Conservation (phyloP, 129 eudicot genomes). For the Saussurea involucrata region DNA sequence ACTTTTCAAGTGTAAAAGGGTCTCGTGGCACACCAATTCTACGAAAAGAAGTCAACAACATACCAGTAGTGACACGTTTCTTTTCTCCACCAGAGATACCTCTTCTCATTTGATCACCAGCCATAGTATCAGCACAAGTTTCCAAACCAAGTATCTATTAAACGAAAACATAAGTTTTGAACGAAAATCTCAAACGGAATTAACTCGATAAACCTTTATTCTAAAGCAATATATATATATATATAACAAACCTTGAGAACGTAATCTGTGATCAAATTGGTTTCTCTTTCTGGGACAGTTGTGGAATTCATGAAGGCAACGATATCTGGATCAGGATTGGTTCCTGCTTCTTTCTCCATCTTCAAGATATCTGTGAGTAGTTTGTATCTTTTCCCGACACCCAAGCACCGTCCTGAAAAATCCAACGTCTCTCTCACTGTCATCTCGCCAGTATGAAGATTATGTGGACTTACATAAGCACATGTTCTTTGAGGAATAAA, state of each 20-base stretch:
- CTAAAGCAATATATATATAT: too few relatives aligned
- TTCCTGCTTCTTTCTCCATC: conserved; percentile 26
- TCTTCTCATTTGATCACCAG: conserved; percentile 57
- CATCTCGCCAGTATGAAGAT: conserved; percentile 48
- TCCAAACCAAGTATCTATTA: conserved; percentile 52
- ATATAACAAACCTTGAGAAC: conserved; percentile 39
- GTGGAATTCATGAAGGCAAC: conserved; percentile 37
- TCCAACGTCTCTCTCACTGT: conserved; percentile 58
- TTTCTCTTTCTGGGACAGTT: conserved; percentile 25
- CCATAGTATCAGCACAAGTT: conserved; percentile 50
- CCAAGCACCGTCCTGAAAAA: conserved; percentile 54
- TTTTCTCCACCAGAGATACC: conserved; percentile 66
- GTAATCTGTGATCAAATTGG: conserved; percentile 37
- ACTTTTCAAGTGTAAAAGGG: neutral
- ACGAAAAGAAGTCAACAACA: neutral
- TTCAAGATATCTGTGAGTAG: conserved; percentile 31
- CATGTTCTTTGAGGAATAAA: conserved; percentile 54
- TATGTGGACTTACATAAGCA: conserved; percentile 49
- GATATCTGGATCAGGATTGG: conserved; percentile 19
- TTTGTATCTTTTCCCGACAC: conserved; percentile 38
- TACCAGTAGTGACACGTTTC: conserved; percentile 61
- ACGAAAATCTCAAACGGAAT: neutral
- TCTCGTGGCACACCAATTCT: neutral
- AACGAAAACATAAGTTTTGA: neutral
- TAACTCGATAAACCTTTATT: neutral